These are phyloP conservation scores for Otatea glauca DNA, from an alignment of 176 grass and related monocot species.

Conservation along the genomic window DNA sequence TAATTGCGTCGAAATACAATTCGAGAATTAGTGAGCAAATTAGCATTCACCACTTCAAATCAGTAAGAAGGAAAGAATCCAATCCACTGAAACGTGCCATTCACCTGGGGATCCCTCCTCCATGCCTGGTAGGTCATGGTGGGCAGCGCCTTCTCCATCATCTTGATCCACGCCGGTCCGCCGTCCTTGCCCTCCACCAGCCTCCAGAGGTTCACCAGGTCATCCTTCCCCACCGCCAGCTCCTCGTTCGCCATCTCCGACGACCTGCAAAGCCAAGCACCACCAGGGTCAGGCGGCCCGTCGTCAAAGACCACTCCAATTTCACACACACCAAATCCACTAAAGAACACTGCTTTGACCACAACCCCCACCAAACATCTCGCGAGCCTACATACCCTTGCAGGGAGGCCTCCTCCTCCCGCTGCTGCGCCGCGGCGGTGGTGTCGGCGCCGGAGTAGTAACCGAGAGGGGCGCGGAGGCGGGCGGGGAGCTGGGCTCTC, in stretches of 20 bases:
- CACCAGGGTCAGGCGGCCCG: not conserved
- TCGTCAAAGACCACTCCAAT: constrained; percentile 29
- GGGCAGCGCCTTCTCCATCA: constrained; percentile 80
- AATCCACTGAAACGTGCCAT: not conserved
- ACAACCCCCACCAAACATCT: constrained; percentile 14
- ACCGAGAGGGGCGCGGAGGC: constrained; percentile 51
- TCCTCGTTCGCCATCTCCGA: constrained; percentile 50
- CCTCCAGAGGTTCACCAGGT: constrained; percentile 70
- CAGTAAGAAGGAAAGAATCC: constrained; percentile 21
- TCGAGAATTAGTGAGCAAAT: not conserved
- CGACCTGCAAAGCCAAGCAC: constrained; percentile 49
- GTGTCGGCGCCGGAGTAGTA: constrained; percentile 34
- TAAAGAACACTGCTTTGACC: constrained; percentile 39
- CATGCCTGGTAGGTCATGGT: constrained; percentile 78
- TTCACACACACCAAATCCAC: constrained; percentile 34
- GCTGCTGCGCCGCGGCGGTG: constrained; percentile 1
- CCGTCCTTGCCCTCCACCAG: constrained; percentile 76
- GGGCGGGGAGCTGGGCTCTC: constrained; percentile 56
- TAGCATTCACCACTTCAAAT: not conserved
- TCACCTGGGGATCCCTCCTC: constrained; percentile 81
- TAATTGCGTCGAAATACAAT: constrained; percentile 39
- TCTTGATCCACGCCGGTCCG: constrained; percentile 73
- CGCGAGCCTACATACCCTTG: constrained; percentile 43
- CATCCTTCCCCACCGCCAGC: constrained; percentile 59
- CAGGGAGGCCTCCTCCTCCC: constrained; percentile 12